phyloP scores from a whole-genome alignment of 768 basidiomycete species.

The Boletus rufocinnamomeus region DNA sequence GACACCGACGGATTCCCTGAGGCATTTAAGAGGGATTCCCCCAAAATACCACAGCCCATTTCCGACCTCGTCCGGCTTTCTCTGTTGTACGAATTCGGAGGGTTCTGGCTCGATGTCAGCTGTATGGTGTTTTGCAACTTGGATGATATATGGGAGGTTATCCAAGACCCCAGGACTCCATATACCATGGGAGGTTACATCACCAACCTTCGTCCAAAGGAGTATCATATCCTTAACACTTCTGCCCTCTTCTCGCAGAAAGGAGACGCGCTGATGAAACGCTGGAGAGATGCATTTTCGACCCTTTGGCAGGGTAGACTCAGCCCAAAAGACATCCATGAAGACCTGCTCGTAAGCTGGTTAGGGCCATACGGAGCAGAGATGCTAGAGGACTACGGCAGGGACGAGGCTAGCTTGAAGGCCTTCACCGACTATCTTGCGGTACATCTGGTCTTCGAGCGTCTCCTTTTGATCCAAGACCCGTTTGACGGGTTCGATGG shows the following conservation, averaged over 20 bases:
- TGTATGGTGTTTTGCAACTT: slow-evolving; percentile 7
- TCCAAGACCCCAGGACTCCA: slow-evolving; percentile 1
- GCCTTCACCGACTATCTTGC: slow-evolving; percentile 4
- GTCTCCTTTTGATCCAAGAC: slow-evolving; percentile 1
- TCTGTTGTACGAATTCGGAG: slow-evolving; percentile 4
- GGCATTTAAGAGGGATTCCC: background rate
- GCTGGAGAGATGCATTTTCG: slow-evolving; percentile 3
- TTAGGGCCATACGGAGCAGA: slow-evolving; percentile 3
- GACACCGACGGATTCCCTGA: background rate
- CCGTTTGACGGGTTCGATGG: slow-evolving; percentile 5
- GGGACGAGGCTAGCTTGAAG: background rate
- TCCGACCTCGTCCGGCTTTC: slow-evolving; percentile 6
- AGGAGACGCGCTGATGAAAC: slow-evolving; percentile 1
- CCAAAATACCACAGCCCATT: background rate
- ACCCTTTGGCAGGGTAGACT: background rate
- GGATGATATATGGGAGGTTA: slow-evolving; percentile 1
- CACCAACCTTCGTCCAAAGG: slow-evolving; percentile 7
- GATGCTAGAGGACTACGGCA: background rate
- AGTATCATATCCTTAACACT: slow-evolving; percentile 7
- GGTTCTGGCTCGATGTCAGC: slow-evolving; percentile 8
- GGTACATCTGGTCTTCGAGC: slow-evolving; percentile 4
- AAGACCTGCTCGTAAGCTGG: slow-evolving; percentile 6
- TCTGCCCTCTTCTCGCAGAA: slow-evolving; percentile 7
- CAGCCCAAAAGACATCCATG: background rate
- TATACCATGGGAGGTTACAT: slow-evolving; percentile 4